Percentiles rank a stretch among this genome's conserved stretches.
phyloP scores from a whole-genome alignment of 306 rosid genomes.

The Vicia sativa region DNA sequence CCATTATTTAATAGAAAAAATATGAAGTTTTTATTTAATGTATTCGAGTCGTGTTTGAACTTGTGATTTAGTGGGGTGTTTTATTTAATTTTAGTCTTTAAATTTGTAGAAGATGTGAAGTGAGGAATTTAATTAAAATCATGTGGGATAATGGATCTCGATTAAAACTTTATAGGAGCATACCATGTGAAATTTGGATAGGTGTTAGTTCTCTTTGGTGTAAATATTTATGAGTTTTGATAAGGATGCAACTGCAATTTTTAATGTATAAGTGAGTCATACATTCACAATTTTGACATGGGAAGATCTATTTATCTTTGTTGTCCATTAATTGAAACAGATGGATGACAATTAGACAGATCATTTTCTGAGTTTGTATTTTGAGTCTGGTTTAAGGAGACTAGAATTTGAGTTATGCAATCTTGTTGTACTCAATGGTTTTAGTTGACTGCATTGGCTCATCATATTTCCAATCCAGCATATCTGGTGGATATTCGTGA shows the following conservation, averaged over 20 bases:
- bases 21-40: neutral
- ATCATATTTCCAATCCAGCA: neutral
- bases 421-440: neutral
- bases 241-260: neutral
- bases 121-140: neutral
- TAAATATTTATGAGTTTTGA: neutral
- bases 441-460: neutral
- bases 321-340: too few species aligned
- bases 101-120: too few species aligned
- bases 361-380: neutral
- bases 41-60: neutral
- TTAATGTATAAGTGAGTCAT: slow-evolving; percentile 1
- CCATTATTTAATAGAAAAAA: neutral
- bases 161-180: neutral
- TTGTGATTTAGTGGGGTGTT: neutral
- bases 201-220: neutral
- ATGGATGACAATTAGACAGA: too few species aligned
- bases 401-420: neutral
- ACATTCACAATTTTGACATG: slow-evolving; percentile 3
- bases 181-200: neutral
- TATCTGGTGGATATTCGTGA: neutral
- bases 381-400: neutral
- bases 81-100: too few species aligned
- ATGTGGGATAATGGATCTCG: neutral
- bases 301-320: neutral